A percentile compares a stretch with the other conserved stretches of the same genome.
Evolutionary conservation across 768 basidiomycete genomes (phyloP).

Genomic region (Pseudohyphozyma bogoriensis): DNA sequence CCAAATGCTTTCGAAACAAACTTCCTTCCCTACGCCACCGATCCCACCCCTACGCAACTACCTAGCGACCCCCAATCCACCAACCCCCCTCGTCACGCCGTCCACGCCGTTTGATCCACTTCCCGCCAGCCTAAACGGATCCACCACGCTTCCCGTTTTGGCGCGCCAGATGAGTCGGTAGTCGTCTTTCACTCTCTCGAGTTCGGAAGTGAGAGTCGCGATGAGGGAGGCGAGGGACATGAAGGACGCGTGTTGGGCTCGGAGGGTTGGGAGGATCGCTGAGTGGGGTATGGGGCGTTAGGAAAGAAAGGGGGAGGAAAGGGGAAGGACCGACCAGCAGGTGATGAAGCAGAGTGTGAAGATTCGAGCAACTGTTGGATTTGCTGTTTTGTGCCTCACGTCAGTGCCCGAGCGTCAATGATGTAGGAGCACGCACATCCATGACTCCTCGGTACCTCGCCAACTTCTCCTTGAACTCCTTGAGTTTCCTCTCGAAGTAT

Average conservation of each 20-base stretch:
- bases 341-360: not conserved
- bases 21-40: no score
- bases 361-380: constrained; percentile 1
- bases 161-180: constrained; percentile 25
- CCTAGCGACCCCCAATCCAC: not conserved
- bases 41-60: no score
- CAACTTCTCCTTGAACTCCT: constrained; percentile 23
- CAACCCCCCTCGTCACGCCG: not conserved
- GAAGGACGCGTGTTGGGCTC: constrained; percentile 29
- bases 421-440: constrained; percentile 7
- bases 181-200: constrained; percentile 27
- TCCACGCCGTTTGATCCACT: not conserved
- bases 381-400: constrained; percentile 6
- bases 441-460: constrained; percentile 19
- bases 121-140: not conserved
- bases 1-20: no score
- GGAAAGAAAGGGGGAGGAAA: not conserved
- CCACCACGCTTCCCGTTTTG: not conserved
- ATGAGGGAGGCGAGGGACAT: constrained; percentile 25
- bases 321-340: not conserved
- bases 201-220: constrained; percentile 17
- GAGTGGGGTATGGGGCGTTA: constrained; percentile 1
- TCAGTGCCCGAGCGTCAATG: not conserved
- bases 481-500: constrained; percentile 26
- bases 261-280: constrained; percentile 27